phyloP scores from a whole-genome alignment of 148 eudicot species.

The Agrostemma githago region DNA sequence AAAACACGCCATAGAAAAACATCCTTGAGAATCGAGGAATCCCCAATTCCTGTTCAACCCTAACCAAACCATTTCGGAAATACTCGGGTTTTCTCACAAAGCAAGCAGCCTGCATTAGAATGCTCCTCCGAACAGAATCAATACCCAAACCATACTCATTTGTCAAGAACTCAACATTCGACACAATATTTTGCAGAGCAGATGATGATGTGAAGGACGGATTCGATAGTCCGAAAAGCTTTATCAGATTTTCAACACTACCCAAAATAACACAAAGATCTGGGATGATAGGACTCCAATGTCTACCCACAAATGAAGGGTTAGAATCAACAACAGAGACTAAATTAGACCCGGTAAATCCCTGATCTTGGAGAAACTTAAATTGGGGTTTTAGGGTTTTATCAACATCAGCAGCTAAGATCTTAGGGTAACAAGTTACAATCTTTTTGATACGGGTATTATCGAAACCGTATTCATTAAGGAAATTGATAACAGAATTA shows the following conservation, averaged over 20 bases:
- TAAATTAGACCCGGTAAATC: not conserved
- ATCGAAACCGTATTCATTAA: constrained; percentile 22
- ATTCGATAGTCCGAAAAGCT: too few species aligned
- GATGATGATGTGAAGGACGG: too few species aligned
- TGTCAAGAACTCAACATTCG: constrained; percentile 19
- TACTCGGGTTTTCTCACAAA: not conserved
- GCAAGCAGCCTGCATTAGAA: not conserved
- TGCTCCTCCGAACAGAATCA: constrained; percentile 10
- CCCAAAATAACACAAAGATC: not conserved
- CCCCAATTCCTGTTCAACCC: too few species aligned
- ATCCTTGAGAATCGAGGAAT: too few species aligned
- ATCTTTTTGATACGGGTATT: not conserved
- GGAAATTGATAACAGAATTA: constrained; percentile 15
- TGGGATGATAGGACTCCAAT: constrained; percentile 3
- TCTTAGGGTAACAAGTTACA: not conserved
- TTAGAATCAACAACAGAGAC: too few species aligned
- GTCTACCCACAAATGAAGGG: not conserved
- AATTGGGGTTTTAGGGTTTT: not conserved
- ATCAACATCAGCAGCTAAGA: not conserved
- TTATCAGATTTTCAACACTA: constrained; percentile 17
- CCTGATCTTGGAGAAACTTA: not conserved
- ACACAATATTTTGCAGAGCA: not conserved
- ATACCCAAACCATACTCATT: constrained; percentile 16
- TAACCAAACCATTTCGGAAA: constrained; percentile 4
- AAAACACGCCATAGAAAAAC: too few species aligned